Percentiles rank a stretch among this genome's conserved stretches.
These are phyloP conservation scores for Pichia sp. DNA, from an alignment of 1,139 yeast genomes.

Conservation along the genomic window DNA sequence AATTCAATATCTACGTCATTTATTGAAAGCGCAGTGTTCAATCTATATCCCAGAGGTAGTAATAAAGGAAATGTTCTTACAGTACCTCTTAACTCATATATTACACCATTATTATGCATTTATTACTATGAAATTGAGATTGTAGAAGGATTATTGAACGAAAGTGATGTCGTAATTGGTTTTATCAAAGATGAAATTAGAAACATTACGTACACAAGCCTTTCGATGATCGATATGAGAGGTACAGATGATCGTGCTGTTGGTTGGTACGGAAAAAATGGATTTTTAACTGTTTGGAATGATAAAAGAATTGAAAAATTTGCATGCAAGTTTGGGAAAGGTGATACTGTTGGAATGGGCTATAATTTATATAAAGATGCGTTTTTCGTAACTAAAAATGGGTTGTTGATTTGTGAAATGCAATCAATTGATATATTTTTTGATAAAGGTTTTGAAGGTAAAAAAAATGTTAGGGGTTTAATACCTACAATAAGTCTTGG, in stretches of 20 bases:
- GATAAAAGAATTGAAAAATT: constrained; percentile 36
- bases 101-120: constrained; percentile 33
- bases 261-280: constrained; percentile 57
- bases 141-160: constrained; percentile 33
- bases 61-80: constrained; percentile 10
- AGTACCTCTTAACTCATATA: constrained; percentile 3
- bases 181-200: constrained; percentile 28
- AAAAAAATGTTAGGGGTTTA: constrained; percentile 10
- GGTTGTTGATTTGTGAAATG: constrained; percentile 53
- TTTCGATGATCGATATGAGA: constrained; percentile 29
- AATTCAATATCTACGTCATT: neutral
- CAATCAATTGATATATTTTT: constrained; percentile 9
- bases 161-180: constrained; percentile 40
- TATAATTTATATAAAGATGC: constrained; percentile 59
- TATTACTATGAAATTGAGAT: constrained; percentile 54
- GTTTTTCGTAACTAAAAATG: constrained; percentile 79
- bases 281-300: constrained; percentile 37
- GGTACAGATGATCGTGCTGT: constrained; percentile 46
- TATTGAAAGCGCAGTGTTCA: constrained; percentile 11
- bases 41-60: constrained; percentile 10
- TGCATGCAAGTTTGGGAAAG: constrained; percentile 44
- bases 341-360: constrained; percentile 81
- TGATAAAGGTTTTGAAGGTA: constrained; percentile 11
- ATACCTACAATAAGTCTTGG: constrained; percentile 49
- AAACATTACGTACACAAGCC: constrained; percentile 14